Conservation (phyloP, 164 flowering plant species). For the Kingdonia uniflora region DNA sequence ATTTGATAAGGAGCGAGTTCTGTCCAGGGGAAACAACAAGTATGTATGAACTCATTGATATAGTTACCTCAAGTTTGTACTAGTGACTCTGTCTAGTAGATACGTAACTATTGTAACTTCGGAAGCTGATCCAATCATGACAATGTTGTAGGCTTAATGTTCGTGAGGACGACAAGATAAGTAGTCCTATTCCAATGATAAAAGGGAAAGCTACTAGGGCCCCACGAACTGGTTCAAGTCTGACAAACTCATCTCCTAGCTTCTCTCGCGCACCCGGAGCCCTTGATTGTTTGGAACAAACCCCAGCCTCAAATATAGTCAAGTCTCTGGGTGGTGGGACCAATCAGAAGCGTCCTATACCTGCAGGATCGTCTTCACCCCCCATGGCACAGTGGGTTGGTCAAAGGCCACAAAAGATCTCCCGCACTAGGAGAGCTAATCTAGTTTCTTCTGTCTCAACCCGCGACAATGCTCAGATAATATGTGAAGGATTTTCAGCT, state of each 20-base stretch:
- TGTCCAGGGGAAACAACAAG: conserved; percentile 24
- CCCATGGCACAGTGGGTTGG: conserved; percentile 86
- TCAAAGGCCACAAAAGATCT: conserved; percentile 70
- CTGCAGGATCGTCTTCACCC: conserved; percentile 72
- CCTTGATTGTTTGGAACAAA: conserved; percentile 62
- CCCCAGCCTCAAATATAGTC: conserved; percentile 33
- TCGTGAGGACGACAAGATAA: conserved; percentile 38
- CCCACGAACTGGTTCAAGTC: conserved; percentile 42
- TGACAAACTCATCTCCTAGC: conserved; percentile 42
- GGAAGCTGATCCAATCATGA: not conserved
- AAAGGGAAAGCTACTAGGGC: conserved; percentile 79
- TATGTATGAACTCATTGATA: conserved; percentile 17
- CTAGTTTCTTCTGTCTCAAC: conserved; percentile 64
- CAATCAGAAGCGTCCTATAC: conserved; percentile 56
- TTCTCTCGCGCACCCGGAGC: conserved; percentile 39
- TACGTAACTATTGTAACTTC: too few relatives aligned
- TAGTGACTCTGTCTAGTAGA: not conserved
- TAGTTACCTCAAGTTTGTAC: not conserved
- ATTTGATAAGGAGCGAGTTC: conserved; percentile 14
- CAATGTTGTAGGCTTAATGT: conserved; percentile 30
- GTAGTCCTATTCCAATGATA: conserved; percentile 29
- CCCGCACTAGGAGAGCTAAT: conserved; percentile 74
- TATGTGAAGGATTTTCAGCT: conserved; percentile 45
- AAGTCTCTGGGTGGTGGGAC: conserved; percentile 34
- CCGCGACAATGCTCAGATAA: conserved; percentile 47